Base-by-base conservation (phyloP, 2,329 filamentous ascomycete species). In the Alternaria ethzedia region DNA sequence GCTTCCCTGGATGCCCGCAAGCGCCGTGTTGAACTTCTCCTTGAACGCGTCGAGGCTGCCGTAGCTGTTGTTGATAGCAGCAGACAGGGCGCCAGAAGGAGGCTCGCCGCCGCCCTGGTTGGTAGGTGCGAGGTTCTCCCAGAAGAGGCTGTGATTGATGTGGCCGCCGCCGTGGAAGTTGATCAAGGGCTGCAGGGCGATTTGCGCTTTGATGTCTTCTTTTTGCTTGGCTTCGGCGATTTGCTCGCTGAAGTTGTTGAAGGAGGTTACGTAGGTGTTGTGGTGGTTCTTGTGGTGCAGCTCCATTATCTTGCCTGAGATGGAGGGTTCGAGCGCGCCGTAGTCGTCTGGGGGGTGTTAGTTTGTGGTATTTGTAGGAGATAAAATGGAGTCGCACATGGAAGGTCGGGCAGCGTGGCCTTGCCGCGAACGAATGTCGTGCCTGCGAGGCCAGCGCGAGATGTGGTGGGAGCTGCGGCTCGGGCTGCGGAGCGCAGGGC, bases 291-390 rank as follows among this genome's bases (percentile, higher is more conserved):
- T 90, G 88, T 97, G 92, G 86, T 97, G 94, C 49, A 97, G 88
- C 85, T 97, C 92, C 94, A 97, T 97, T 85, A 97, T 97, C 83
- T 96, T 89, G 80, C 91, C 91, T 52, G 91, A 94, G 84, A 97
- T 87, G 78, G 86, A 82, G 71, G 88, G 88, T 85, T 99, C 96
- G 75, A 99, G 93, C 56, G 94, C 96, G 79, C 91, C 93, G 82
- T 97, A 99, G 86, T 97, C 96, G 80, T 98, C 95, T 97, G 70
- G 0, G 2, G 2, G 1, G 0, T 9, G 57, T 73, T 54, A 70
- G n/a, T n/a, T n/a, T n/a, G n/a, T n/a, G n/a, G n/a, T n/a, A n/a
- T n/a, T n/a, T n/a, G n/a, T n/a, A n/a, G n/a, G n/a, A n/a, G n/a
- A n/a, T n/a, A n/a, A n/a, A n/a, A n/a, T n/a, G n/a, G n/a, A n/a